A percentile compares a stretch with the other conserved stretches of the same genome.
These are phyloP conservation scores for Entomortierella beljakovae DNA, from an alignment of 192 early-diverging fungal genomes.

Conservation along the genomic window DNA sequence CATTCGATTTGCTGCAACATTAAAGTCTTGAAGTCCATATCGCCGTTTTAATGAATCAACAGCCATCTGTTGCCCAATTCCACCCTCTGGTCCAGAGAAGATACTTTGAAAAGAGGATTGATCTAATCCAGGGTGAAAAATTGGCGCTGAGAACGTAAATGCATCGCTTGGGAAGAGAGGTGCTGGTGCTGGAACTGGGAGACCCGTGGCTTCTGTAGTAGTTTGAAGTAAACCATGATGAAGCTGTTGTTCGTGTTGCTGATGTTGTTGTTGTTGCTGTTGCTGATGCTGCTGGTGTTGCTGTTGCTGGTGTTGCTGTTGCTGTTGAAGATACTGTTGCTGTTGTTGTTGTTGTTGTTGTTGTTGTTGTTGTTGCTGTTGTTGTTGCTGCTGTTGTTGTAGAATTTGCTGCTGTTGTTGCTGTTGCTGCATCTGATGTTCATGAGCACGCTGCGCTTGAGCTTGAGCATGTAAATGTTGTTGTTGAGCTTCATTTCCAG, in stretches of 20 bases:
- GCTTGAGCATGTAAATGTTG: slow-evolving; percentile 25
- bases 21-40: slow-evolving; percentile 44
- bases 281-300: slow-evolving; percentile 27
- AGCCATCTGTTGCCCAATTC: slow-evolving; percentile 49
- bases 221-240: slow-evolving; percentile 17
- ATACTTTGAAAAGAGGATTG: slow-evolving; percentile 22
- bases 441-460: slow-evolving; percentile 19
- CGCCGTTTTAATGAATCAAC: slow-evolving; percentile 45
- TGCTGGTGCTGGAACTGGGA: slow-evolving; percentile 6
- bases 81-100: slow-evolving; percentile 45
- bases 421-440: slow-evolving; percentile 22
- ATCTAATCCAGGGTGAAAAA: slow-evolving; percentile 41
- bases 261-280: slow-evolving; percentile 27
- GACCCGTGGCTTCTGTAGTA: slow-evolving; percentile 6
- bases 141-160: slow-evolving; percentile 44
- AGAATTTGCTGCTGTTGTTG: slow-evolving; percentile 18
- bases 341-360: slow-evolving; percentile 21
- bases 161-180: slow-evolving; percentile 42
- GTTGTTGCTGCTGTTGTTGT: slow-evolving; percentile 22
- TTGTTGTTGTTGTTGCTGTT: slow-evolving; percentile 15
- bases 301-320: slow-evolving; percentile 26
- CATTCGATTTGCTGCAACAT: slow-evolving; percentile 28
- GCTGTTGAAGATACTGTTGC: slow-evolving; percentile 19
- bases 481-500: slow-evolving; percentile 25
- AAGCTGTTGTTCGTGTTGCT: slow-evolving; percentile 20